phyloP scores from a whole-genome alignment of 2,329 filamentous ascomycete genomes.

The Aspergillus fumigatiaffinis region DNA sequence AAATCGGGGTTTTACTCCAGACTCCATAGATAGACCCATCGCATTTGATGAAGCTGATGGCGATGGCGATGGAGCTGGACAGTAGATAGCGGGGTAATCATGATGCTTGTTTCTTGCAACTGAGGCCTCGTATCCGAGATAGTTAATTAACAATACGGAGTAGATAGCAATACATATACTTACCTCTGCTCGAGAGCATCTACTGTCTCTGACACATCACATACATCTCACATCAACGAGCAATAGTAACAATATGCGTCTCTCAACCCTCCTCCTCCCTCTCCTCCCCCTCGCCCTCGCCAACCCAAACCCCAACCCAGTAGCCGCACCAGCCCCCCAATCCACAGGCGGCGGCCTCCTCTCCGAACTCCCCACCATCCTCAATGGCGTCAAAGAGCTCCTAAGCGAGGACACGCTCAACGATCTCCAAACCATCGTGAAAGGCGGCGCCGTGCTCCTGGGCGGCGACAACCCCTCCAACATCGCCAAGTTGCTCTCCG shows the following conservation, averaged over 20 bases:
- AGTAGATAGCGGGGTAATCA: background rate
- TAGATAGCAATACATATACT: background rate
- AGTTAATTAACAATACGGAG: background rate
- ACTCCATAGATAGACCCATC: background rate
- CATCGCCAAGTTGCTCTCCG: slow-evolving; percentile 22
- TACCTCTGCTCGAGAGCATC: background rate
- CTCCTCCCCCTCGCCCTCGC: slow-evolving; percentile 17
- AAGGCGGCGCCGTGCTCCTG: slow-evolving; percentile 26
- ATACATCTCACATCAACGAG: too few relatives aligned
- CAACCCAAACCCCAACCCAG: slow-evolving; percentile 13
- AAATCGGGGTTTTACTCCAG: background rate
- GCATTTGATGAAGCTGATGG: background rate
- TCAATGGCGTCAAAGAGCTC: slow-evolving; percentile 25
- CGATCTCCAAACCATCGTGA: slow-evolving; percentile 24
- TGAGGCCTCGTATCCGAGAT: background rate
- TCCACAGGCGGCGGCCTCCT: slow-evolving; percentile 22
- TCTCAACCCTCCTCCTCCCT: slow-evolving; percentile 21
- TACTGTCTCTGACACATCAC: too few relatives aligned
- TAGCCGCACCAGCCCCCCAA: slow-evolving; percentile 19
- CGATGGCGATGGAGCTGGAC: background rate
- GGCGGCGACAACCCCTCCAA: slow-evolving; percentile 27
- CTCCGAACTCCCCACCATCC: slow-evolving; percentile 21
- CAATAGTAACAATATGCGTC: slow-evolving; percentile 9
- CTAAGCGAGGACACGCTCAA: slow-evolving; percentile 21
- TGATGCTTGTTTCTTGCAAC: background rate